Evolutionary conservation across 257 asterid genomes (phyloP), one percentile per base, ranked within the genome.

Genomic region (Osmanthus fragrans): DNA sequence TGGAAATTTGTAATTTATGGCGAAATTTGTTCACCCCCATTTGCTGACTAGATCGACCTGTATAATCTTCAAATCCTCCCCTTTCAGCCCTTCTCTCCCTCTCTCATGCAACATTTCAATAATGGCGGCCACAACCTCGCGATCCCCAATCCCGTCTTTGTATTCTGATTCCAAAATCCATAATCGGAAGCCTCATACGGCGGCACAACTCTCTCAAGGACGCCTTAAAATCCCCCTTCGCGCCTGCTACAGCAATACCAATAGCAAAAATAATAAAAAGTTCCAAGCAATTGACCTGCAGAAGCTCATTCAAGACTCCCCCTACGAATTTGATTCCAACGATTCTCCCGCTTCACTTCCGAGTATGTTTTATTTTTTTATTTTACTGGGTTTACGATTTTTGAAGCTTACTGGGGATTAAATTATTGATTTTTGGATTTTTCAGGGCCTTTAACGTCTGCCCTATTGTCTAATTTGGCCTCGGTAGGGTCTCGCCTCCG

Each of bases 361-460:
- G 45, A 87, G 99, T 92, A 84, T 8, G 75, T 33, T 40, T 18
- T 30, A 15, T 25, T 3, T 32, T 15, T 1, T 72, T 70, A 40
- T 4, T 16, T 32, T 71, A 21, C 0, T 27, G 54, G 47, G 8
- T 42, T 45, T 66, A 58, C 7, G 27, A 54, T 68, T 65, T 6
- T 33, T 27, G 42, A 10, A 4, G 4, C 7, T 30, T 15, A 45
- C 15, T 21, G 60, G 12, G 40, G 65, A 23, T 64, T 45, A 15
- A 8, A 4, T 69, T 21, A n/a, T 75, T 36, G 65, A 80, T 21
- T 76, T 40, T 23, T 76, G 70, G 49, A 74, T 56, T 77, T 77
- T 81, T 83, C 79, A 96, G 97, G 93, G 87, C 97, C 99, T 36
- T 78, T 94, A 66, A 96, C 97, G 12, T 92, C 99, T 27, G 97